phyloP scores from a whole-genome alignment of 345 rosid species.

The Pelargonium nanum region DNA sequence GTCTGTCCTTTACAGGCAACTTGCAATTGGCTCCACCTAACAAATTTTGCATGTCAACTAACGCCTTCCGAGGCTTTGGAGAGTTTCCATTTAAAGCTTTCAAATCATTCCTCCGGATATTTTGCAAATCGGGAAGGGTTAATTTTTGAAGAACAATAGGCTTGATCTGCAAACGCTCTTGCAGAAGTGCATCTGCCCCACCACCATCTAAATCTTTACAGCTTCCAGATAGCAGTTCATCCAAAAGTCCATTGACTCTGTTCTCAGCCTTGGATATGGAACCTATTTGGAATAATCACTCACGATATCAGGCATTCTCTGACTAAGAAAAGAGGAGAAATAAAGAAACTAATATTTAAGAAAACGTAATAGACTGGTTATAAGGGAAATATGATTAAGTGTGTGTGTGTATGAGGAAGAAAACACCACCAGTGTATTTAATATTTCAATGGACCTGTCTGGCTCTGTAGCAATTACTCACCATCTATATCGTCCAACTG shows the following conservation, averaged over 20 bases:
- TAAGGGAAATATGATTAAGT: not conserved
- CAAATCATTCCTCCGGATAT: slow-evolving; percentile 34
- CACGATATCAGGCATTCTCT: slow-evolving; percentile 12
- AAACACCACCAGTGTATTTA: no score
- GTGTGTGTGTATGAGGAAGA: not conserved
- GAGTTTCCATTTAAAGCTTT: slow-evolving; percentile 29
- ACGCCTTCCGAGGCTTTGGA: slow-evolving; percentile 33
- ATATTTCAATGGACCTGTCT: not conserved
- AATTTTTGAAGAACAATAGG: slow-evolving; percentile 35
- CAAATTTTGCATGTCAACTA: slow-evolving; percentile 44
- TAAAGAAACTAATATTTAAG: not conserved
- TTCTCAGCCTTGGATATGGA: slow-evolving; percentile 31
- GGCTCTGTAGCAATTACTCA: slow-evolving; percentile 22
- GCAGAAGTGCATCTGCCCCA: slow-evolving; percentile 39
- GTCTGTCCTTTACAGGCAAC: slow-evolving; percentile 25
- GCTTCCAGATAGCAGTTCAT: slow-evolving; percentile 37
- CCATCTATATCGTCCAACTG: slow-evolving; percentile 30
- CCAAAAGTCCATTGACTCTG: slow-evolving; percentile 33
- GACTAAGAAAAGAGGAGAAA: slow-evolving; percentile 1
- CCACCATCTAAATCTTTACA: slow-evolving; percentile 53
- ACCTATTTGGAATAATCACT: slow-evolving; percentile 23
- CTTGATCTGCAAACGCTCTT: slow-evolving; percentile 51
- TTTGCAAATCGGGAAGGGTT: slow-evolving; percentile 47
- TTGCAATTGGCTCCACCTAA: slow-evolving; percentile 22
- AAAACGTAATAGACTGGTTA: no score